Evolutionary conservation across 2,329 filamentous ascomycete species (phyloP).

Genomic region (Pestalotiopsis sp.): DNA sequence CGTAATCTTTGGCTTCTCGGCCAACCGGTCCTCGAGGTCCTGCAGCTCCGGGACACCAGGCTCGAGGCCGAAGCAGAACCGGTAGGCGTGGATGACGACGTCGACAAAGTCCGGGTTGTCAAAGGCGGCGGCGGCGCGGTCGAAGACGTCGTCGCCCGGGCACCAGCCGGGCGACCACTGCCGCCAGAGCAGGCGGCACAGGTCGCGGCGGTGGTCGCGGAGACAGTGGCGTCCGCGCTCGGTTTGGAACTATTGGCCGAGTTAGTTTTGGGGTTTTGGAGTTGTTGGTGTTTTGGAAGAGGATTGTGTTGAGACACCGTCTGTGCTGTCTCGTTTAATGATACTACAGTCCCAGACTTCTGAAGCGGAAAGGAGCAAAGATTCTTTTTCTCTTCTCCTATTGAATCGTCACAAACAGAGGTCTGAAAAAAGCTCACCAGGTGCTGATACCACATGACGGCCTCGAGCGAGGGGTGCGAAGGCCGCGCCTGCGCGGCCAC

Average conservation of each 20-base stretch:
- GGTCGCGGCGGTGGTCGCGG: constrained; percentile 19
- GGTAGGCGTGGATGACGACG: constrained; percentile 10
- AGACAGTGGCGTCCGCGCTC: constrained; percentile 22
- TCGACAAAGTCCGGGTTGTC: constrained; percentile 13
- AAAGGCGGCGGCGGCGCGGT: constrained; percentile 19
- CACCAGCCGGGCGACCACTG: constrained; percentile 27
- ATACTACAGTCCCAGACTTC: too few relatives aligned
- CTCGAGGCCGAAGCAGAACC: neutral
- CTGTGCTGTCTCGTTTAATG: too few relatives aligned
- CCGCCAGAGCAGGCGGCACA: constrained; percentile 24
- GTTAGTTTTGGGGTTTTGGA: neutral
- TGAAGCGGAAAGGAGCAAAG: too few relatives aligned
- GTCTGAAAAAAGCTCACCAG: constrained; percentile 1
- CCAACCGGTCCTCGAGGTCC: constrained; percentile 2
- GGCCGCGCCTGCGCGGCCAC: constrained; percentile 16
- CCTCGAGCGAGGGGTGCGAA: constrained; percentile 20
- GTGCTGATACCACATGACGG: constrained; percentile 29
- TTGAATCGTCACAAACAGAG: too few relatives aligned
- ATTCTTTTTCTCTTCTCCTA: too few relatives aligned
- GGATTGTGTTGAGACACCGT: neutral
- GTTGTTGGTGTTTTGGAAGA: neutral
- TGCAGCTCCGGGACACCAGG: constrained; percentile 2
- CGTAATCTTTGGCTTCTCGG: constrained; percentile 7
- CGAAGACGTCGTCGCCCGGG: constrained; percentile 22
- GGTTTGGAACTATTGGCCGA: constrained; percentile 21